Evolutionary conservation across 1,139 yeast species (phyloP).

Genomic region (Yamadazyma spencermartinsiae): DNA sequence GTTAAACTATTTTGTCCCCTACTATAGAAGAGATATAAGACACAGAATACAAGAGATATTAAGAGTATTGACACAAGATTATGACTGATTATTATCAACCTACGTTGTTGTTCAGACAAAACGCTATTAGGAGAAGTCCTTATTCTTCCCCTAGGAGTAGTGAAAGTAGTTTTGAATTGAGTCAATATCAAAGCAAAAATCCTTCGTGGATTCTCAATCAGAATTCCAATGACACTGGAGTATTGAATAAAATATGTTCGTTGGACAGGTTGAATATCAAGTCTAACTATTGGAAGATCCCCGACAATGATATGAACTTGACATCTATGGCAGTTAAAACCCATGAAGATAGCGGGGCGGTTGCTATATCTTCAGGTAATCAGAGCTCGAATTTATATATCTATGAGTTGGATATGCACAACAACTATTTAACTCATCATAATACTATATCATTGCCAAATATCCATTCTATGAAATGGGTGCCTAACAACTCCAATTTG

Average conservation of each 20-base stretch:
- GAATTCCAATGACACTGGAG: slow-evolving; percentile 30
- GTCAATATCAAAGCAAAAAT: slow-evolving; percentile 8
- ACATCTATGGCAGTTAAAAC: slow-evolving; percentile 48
- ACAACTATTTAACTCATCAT: slow-evolving; percentile 61
- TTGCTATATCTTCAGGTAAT: slow-evolving; percentile 69
- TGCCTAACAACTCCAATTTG: slow-evolving; percentile 35
- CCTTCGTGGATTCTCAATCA: slow-evolving; percentile 29
- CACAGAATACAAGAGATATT: too few species aligned
- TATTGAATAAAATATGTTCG: slow-evolving; percentile 42
- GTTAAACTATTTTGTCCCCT: background rate
- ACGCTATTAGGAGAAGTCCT: slow-evolving; percentile 41
- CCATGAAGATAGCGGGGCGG: slow-evolving; percentile 29
- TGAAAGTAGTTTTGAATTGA: slow-evolving; percentile 6
- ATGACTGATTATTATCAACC: slow-evolving; percentile 46
- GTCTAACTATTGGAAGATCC: slow-evolving; percentile 72
- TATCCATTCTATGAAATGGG: slow-evolving; percentile 68
- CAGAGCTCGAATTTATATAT: slow-evolving; percentile 58
- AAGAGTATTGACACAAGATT: background rate
- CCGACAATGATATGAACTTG: slow-evolving; percentile 56
- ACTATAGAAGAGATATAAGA: background rate
- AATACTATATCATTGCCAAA: slow-evolving; percentile 73
- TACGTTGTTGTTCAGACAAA: slow-evolving; percentile 44
- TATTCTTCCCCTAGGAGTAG: slow-evolving; percentile 32
- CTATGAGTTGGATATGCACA: slow-evolving; percentile 52
- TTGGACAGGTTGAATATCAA: slow-evolving; percentile 45